Evolutionary conservation across 148 eudicot species (phyloP), one percentile per base, ranked within the genome.

Genomic region (Heliamphora exappendiculata): DNA sequence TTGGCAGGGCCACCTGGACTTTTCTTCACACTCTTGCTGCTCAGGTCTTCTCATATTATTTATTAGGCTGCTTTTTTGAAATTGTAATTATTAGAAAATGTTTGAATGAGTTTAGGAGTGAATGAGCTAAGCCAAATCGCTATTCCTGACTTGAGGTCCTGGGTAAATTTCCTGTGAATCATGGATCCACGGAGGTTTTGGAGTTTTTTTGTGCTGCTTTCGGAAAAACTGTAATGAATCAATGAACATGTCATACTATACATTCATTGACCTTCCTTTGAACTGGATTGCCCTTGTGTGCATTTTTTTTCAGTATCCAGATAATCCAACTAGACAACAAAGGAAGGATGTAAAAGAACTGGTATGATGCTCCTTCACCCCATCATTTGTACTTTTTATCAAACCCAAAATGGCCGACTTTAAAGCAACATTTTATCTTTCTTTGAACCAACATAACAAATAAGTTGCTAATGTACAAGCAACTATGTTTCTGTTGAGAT

Each of bases 1-100:
- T 94, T 80, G 97, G 98, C 82, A 92, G 91, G 80, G 91, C 96
- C 34, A 94, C 98, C 11, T 92, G 98, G 97, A 94, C 93, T 65
- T 92, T 92, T 81, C 92, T 94, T 70, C 98, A 92, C 84, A 90
- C 97, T 81, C 92, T 92, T 81, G 98, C 85, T 44, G 97, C 98
- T 84, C 97, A 92, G 97, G 97, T 92, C 65, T 82, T 71, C 54
- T 42, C 42, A 54, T 72, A 60, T 47, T 72, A 34, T 68, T 62
- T 19, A 37, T 36, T 80, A 37, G 57, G 33, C 22, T 78, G 6
- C 29, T 73, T 68, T 47, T 50, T 59, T 53, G 26, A 62, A 19
- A 28, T 44, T 44, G 33, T 49, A 44, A 8, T n/a, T n/a, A n/a
- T n/a, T n/a, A n/a, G n/a, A n/a, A n/a, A n/a, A n/a, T n/a, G n/a